Evolutionary conservation across 768 basidiomycete genomes (phyloP), one percentile per base, ranked within the genome.

Genomic region (Thelephora aurantiotincta): DNA sequence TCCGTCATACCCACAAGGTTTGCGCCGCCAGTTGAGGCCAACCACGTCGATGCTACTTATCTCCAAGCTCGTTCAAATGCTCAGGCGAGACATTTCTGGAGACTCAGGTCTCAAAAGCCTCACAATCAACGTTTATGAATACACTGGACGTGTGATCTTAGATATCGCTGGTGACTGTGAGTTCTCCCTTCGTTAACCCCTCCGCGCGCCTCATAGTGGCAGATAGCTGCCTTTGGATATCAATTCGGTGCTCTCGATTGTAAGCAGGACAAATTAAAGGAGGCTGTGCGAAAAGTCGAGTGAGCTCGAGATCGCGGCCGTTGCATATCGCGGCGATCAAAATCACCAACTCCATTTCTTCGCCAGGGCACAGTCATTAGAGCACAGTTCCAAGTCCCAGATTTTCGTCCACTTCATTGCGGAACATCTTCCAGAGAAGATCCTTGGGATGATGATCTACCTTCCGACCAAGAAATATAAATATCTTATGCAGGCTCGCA

Each of bases 251-350:
- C n/a, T n/a, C n/a, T n/a, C n/a, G n/a, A n/a, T n/a, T n/a, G n/a
- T n/a, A n/a, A n/a, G n/a, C n/a, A n/a, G n/a, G n/a, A n/a, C n/a
- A n/a, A n/a, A n/a, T n/a, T n/a, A n/a, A n/a, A n/a, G n/a, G n/a
- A n/a, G 50, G 71, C 74, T 3, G 77, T 76, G 55, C 64, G 68
- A 48, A 74, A 72, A 34, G 62, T 75, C 13, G 44, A 55, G 58
- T 60, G 48, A 42, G 56, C n/a, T n/a, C n/a, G n/a, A n/a, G n/a
- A n/a, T n/a, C n/a, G n/a, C n/a, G n/a, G n/a, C n/a, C n/a, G n/a
- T n/a, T n/a, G n/a, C n/a, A n/a, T n/a, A n/a, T n/a, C n/a, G n/a
- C n/a, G n/a, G n/a, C n/a, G n/a, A n/a, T n/a, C n/a, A n/a, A n/a
- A n/a, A n/a, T n/a, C n/a, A n/a, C n/a, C 5, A 37, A 13, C 36